Conservation (phyloP, 2,329 filamentous ascomycete genomes). For the Exophiala spinifera region DNA sequence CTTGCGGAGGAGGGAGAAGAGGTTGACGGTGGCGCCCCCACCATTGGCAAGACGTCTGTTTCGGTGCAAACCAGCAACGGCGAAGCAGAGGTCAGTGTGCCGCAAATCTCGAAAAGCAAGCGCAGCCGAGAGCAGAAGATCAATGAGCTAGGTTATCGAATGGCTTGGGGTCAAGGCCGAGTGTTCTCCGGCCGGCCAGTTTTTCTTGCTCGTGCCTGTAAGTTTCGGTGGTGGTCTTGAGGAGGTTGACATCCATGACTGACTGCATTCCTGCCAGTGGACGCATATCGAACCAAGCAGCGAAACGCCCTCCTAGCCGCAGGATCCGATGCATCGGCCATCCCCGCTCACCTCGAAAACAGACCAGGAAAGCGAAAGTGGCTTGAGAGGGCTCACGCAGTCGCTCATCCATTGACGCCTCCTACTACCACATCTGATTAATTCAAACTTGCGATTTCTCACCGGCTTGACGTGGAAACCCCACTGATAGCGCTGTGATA, state of each 20-base stretch:
- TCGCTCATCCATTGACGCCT: slow-evolving; percentile 16
- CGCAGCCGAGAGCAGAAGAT: slow-evolving; percentile 81
- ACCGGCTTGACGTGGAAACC: neutral
- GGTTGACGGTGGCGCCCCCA: slow-evolving; percentile 35
- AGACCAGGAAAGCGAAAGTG: slow-evolving; percentile 78
- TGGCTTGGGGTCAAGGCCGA: slow-evolving; percentile 94
- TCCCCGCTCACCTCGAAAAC: slow-evolving; percentile 84
- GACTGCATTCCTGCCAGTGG: slow-evolving; percentile 56
- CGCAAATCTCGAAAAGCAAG: slow-evolving; percentile 65
- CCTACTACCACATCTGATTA: slow-evolving; percentile 17
- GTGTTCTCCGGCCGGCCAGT: slow-evolving; percentile 83
- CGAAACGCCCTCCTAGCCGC: slow-evolving; percentile 74
- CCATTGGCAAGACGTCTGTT: slow-evolving; percentile 50
- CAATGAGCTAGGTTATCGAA: slow-evolving; percentile 89
- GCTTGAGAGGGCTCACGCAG: slow-evolving; percentile 54
- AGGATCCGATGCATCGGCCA: slow-evolving; percentile 69
- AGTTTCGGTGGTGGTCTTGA: slow-evolving; percentile 47
- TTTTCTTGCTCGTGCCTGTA: slow-evolving; percentile 87
- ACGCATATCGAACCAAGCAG: slow-evolving; percentile 92
- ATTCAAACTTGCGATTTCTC: neutral
- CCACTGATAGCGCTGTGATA: neutral
- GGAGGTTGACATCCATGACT: slow-evolving; percentile 12
- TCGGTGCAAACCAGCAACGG: slow-evolving; percentile 63
- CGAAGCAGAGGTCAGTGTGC: slow-evolving; percentile 72
- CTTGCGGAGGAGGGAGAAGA: slow-evolving; percentile 71